These are phyloP conservation scores for Diplodia seriata DNA, from an alignment of 2,329 filamentous ascomycete genomes.

Conservation along the genomic window DNA sequence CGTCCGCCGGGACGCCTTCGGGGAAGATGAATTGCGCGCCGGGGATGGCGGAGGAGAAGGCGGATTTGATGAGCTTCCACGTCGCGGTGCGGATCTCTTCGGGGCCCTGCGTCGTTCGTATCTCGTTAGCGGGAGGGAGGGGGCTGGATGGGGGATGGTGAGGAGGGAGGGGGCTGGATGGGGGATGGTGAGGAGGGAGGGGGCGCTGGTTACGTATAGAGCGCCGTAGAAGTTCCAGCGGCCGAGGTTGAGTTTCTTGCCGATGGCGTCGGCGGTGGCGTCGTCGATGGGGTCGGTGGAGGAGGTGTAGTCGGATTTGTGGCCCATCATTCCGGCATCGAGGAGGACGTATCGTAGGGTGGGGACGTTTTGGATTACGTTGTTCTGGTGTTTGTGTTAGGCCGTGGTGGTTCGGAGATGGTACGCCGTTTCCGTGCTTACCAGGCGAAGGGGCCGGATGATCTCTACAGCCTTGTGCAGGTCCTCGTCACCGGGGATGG, in stretches of 20 bases:
- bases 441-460: slow-evolving; percentile 53
- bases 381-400: slow-evolving; percentile 34
- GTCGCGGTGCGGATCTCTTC: slow-evolving; percentile 41
- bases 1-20: slow-evolving; percentile 43
- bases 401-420: too few relatives aligned
- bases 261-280: slow-evolving; percentile 51
- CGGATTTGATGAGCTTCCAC: slow-evolving; percentile 45
- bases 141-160: neutral
- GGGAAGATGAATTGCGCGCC: slow-evolving; percentile 47
- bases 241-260: slow-evolving; percentile 51
- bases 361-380: slow-evolving; percentile 56
- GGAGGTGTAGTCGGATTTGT: slow-evolving; percentile 42
- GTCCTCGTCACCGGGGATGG: slow-evolving; percentile 58
- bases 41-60: slow-evolving; percentile 45
- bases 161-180: too few relatives aligned
- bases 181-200: neutral
- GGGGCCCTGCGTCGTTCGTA: slow-evolving; percentile 26
- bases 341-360: slow-evolving; percentile 52
- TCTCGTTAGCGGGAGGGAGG: too few relatives aligned
- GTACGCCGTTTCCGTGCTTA: neutral
- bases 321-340: slow-evolving; percentile 51
- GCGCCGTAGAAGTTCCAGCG: slow-evolving; percentile 59
- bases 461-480: slow-evolving; percentile 58
- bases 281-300: slow-evolving; percentile 48
- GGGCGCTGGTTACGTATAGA: slow-evolving; percentile 34